These are phyloP conservation scores for Pulveroboletus sp. DNA, from an alignment of 768 basidiomycete genomes.

Conservation along the genomic window DNA sequence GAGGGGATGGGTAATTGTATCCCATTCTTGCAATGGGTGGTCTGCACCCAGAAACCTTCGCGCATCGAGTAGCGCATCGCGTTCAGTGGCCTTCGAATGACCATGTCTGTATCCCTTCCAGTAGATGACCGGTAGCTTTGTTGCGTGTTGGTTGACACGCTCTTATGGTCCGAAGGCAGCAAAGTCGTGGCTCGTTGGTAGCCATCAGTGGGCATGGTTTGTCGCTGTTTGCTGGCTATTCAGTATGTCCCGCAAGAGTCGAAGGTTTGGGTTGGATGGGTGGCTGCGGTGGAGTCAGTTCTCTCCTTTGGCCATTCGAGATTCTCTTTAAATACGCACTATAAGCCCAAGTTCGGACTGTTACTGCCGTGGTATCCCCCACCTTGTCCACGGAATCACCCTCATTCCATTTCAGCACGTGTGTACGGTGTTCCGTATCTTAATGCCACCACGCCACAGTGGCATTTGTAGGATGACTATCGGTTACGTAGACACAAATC, in stretches of 20 bases:
- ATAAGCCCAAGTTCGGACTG: slow-evolving; percentile 18
- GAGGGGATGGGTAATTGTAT: slow-evolving; percentile 36
- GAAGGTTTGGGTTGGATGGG: background rate
- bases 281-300: background rate
- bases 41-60: slow-evolving; percentile 30
- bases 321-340: slow-evolving; percentile 12
- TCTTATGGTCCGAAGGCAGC: slow-evolving; percentile 22
- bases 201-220: slow-evolving; percentile 26
- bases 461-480: too few relatives aligned
- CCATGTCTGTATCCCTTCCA: slow-evolving; percentile 18
- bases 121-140: slow-evolving; percentile 15
- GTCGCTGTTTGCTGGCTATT: slow-evolving; percentile 1
- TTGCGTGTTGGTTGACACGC: slow-evolving; percentile 26
- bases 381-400: slow-evolving; percentile 18
- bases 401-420: slow-evolving; percentile 19
- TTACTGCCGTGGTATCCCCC: slow-evolving; percentile 10
- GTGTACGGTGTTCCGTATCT: too few relatives aligned
- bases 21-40: slow-evolving; percentile 32
- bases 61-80: slow-evolving; percentile 31
- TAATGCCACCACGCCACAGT: too few relatives aligned
- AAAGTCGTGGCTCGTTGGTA: slow-evolving; percentile 29
- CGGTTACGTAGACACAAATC: too few relatives aligned
- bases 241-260: slow-evolving; percentile 9
- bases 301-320: slow-evolving; percentile 13
- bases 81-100: slow-evolving; percentile 26